Evolutionary conservation across 129 eudicot species (phyloP).

Genomic region (Daucus carota): DH1_v3.0 NC_030383.2:13257001-13257500

Average conservation of each 20-base stretch:
- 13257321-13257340: conserved; percentile 24
- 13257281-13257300: conserved; percentile 32
- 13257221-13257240: conserved; percentile 18
- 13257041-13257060: conserved; percentile 30
- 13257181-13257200: neutral
- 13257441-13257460: conserved; percentile 13
- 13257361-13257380: conserved; percentile 25
- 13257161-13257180: neutral
- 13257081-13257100: conserved; percentile 35
- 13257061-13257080: conserved; percentile 34
- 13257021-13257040: conserved; percentile 37
- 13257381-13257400: conserved; percentile 32
- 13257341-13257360: conserved; percentile 36
- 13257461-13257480: too few species aligned
- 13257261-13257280: conserved; percentile 20
- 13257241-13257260: conserved; percentile 27
- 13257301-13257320: conserved; percentile 35
- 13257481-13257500: too few species aligned
- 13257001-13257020: conserved; percentile 48
- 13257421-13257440: conserved; percentile 13
- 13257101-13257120: conserved; percentile 25
- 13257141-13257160: conserved; percentile 32
- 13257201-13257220: neutral
- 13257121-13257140: conserved; percentile 23
- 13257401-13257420: conserved; percentile 17